phyloP scores from a whole-genome alignment of 2,329 filamentous ascomycete species.

The Phialophora verrucosa region DNA sequence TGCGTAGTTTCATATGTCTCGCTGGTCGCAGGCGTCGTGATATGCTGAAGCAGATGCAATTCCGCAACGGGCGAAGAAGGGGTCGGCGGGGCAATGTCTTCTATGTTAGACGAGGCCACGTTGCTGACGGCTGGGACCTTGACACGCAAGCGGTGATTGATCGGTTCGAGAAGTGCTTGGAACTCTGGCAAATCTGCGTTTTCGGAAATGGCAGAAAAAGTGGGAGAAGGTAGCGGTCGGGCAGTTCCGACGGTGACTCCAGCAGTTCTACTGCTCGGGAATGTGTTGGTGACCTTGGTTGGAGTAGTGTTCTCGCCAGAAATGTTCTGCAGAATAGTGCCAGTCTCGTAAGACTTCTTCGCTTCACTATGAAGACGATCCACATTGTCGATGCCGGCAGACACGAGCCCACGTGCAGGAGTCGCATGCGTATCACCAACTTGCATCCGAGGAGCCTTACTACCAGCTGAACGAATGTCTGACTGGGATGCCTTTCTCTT shows the following conservation, averaged over 20 bases:
- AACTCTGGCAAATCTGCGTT: constrained; percentile 22
- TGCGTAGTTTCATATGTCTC: background rate
- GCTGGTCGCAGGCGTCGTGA: background rate
- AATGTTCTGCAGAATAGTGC: background rate
- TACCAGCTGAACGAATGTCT: constrained; percentile 11
- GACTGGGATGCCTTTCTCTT: constrained; percentile 27
- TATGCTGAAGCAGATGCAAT: background rate
- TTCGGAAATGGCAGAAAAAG: constrained; percentile 24
- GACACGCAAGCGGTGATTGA: constrained; percentile 2
- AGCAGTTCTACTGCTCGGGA: background rate
- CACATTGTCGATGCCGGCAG: background rate
- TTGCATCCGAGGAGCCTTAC: constrained; percentile 12
- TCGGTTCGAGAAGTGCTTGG: constrained; percentile 6
- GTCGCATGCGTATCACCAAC: background rate
- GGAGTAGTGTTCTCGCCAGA: background rate
- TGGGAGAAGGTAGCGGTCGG: constrained; percentile 11
- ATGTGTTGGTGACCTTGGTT: background rate
- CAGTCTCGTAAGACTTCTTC: background rate
- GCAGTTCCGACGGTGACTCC: background rate
- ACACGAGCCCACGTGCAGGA: background rate
- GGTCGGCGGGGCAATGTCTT: background rate
- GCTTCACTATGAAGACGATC: constrained; percentile 3
- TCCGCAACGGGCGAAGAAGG: background rate
- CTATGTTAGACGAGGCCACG: background rate
- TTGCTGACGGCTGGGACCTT: constrained; percentile 4